Evolutionary conservation across 306 rosid species (phyloP).

Genomic region (Styphnolobium japonicum): DNA sequence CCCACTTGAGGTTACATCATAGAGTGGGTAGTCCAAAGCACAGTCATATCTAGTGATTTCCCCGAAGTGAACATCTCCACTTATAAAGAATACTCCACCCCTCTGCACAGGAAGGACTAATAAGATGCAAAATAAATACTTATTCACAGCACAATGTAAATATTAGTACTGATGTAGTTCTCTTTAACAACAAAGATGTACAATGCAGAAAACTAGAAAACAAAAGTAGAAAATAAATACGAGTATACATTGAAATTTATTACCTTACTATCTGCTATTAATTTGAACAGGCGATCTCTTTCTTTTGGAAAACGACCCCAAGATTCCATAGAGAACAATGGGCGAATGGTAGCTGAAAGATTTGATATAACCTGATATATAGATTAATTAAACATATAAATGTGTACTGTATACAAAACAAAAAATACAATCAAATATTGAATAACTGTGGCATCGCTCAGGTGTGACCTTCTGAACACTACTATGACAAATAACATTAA

Average conservation of each 20-base stretch:
- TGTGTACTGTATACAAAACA: background rate
- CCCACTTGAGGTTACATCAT: constrained; percentile 81
- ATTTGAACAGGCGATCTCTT: constrained; percentile 66
- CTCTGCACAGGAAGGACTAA: constrained; percentile 49
- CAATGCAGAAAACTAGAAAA: background rate
- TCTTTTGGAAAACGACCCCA: constrained; percentile 90
- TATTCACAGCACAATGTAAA: background rate
- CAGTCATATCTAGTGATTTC: constrained; percentile 81
- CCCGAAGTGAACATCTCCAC: constrained; percentile 94
- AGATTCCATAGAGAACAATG: constrained; percentile 62
- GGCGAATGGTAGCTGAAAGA: constrained; percentile 64
- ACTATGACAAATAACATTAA: background rate
- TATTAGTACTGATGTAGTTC: background rate
- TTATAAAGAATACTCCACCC: constrained; percentile 65
- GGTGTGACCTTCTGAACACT: background rate
- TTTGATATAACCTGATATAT: constrained; percentile 75
- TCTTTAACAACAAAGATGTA: constrained; percentile 5
- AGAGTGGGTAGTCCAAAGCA: constrained; percentile 66
- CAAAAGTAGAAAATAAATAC: background rate
- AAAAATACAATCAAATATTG: constrained; percentile 3
- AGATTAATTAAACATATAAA: constrained; percentile 2
- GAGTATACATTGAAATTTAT: constrained; percentile 6
- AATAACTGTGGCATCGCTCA: background rate
- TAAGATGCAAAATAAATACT: constrained; percentile 19
- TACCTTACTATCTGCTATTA: constrained; percentile 75